phyloP scores from a whole-genome alignment of 768 basidiomycete species.

The Termitomyces heimii region DNA sequence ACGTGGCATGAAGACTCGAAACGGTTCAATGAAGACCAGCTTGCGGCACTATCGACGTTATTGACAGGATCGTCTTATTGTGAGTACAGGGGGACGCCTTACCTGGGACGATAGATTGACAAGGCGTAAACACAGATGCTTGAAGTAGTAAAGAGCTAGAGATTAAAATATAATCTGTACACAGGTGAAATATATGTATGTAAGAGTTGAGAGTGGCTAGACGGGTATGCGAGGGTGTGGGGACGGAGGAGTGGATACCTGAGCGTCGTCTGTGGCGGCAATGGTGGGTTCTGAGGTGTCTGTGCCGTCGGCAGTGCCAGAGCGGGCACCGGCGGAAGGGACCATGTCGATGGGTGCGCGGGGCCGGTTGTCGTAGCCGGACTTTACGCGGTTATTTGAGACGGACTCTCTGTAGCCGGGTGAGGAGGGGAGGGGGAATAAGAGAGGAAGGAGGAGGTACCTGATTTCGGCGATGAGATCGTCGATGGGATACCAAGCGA shows the following conservation, averaged over 20 bases:
- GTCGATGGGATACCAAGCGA: conserved; percentile 74
- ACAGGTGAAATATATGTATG: conserved; percentile 13
- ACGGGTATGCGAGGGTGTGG: conserved; percentile 33
- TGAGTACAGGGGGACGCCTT: conserved; percentile 24
- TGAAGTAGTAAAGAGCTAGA: not conserved
- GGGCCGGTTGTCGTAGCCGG: conserved; percentile 55
- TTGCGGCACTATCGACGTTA: conserved; percentile 75
- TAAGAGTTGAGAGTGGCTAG: conserved; percentile 14
- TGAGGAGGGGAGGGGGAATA: not conserved
- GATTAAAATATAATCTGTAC: conserved; percentile 6
- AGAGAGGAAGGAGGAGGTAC: conserved; percentile 25
- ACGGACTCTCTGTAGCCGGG: conserved; percentile 54
- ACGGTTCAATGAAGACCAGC: conserved; percentile 81
- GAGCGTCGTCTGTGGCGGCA: conserved; percentile 14
- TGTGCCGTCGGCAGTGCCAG: conserved; percentile 57
- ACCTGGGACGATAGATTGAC: not conserved
- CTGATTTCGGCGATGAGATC: conserved; percentile 80
- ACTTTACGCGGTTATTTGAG: conserved; percentile 81
- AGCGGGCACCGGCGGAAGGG: conserved; percentile 62
- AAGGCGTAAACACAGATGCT: conserved; percentile 13
- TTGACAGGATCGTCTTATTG: conserved; percentile 84
- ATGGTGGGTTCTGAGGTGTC: conserved; percentile 55
- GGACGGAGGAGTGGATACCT: conserved; percentile 16
- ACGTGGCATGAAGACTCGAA: conserved; percentile 89
- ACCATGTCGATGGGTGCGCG: conserved; percentile 69